Conservation (phyloP, 2,329 filamentous ascomycete genomes). For the Diaporthe capsici region DNA sequence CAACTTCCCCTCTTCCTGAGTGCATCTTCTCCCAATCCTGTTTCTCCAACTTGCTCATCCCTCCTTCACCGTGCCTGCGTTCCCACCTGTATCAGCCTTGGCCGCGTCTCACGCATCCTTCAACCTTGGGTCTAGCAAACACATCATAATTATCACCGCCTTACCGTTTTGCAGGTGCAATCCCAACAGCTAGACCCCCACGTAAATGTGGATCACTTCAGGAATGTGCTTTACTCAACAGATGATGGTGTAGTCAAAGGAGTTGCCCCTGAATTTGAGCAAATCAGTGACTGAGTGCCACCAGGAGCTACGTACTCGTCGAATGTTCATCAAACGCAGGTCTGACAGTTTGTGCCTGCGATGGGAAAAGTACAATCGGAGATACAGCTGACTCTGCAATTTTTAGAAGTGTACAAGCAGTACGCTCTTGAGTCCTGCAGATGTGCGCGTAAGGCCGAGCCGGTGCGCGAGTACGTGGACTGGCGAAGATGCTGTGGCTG, state of each 20-base stretch:
- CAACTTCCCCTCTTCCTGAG: not conserved
- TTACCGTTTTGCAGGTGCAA: not conserved
- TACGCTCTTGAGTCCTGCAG: not conserved
- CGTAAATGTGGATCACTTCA: not conserved
- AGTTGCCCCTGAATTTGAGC: not conserved
- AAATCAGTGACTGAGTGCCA: not conserved
- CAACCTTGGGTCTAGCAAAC: not conserved
- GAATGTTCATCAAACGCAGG: not conserved
- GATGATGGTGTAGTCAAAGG: not conserved
- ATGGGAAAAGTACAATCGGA: not conserved
- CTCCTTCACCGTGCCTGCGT: not conserved
- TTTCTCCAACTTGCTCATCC: not conserved
- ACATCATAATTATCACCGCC: not conserved
- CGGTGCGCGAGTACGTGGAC: not conserved
- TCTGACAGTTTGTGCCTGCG: not conserved
- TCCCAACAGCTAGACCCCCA: not conserved
- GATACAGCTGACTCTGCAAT: not conserved
- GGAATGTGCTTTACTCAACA: not conserved
- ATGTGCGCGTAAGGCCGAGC: not conserved
- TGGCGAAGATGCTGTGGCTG: not conserved
- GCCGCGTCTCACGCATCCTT: not conserved
- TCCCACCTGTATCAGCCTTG: not conserved
- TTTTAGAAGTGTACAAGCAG: not conserved
- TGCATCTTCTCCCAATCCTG: not conserved
- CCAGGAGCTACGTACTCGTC: not conserved